Evolutionary conservation across 2,329 filamentous ascomycete species (phyloP), one percentile per base, ranked within the genome.

Genomic region (Ophiostoma quercus): DNA sequence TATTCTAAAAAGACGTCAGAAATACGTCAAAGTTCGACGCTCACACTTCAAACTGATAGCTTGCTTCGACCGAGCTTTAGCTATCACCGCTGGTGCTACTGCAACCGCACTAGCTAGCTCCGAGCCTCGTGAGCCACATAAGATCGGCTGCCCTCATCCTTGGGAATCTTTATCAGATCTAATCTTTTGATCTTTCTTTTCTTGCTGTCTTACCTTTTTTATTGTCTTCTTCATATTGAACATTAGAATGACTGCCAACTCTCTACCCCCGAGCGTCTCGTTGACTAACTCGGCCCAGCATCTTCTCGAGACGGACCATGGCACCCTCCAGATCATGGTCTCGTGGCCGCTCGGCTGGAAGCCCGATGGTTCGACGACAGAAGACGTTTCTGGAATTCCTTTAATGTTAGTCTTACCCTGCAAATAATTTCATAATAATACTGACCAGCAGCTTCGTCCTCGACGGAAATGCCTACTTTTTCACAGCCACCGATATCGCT

Each of bases 291-390:
- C 71, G 1, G 32, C 63, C 37, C 67, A 72, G 67, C 22, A n/a
- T 11, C 34, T 71, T n/a, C 37, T 72, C 14, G 67, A 71, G 32
- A 71, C 71, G 8, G 34, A 65, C 2, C 60, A 70, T 22, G 71
- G 71, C 29, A 54, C 54, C 3, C 68, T 71, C 16, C 57, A 67
- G 65, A 16, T 72, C 16, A 67, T 66, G 67, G 67, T 51, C 34
- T 72, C 71, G 7, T 72, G 71, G 71, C 71, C 71, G 41, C 65
- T 72, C n/a, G 66, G 60, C 16, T 72, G 71, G 71, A 41, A 41
- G 1, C 32, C 41, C 0, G 69, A 72, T 54, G 69, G 69, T 22
- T 47, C 67, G 5, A 34, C 69, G 3, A 57, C 51, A 22, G 51
- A 25, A 12, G 51, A 57, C 5, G 22, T 57, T 2, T 57, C 51